Conservation (phyloP, 176 grass and related monocot species). For the Cenchrus fungigraminus region DNA sequence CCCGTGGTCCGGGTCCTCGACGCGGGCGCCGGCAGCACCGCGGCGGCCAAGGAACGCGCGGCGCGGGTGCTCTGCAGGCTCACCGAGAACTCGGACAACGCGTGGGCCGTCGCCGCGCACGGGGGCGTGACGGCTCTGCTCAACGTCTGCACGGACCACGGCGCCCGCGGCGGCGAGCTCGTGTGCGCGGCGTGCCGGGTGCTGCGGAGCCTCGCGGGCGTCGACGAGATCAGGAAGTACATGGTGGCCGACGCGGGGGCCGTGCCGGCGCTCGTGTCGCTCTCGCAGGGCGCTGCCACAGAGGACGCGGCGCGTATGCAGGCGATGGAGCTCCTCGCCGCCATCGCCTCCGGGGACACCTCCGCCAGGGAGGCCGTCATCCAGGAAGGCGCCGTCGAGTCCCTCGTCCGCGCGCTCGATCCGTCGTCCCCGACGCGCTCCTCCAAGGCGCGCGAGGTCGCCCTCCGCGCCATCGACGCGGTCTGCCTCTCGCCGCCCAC, state of each 20-base stretch:
- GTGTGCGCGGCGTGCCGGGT: conserved; percentile 62
- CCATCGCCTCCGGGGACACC: conserved; percentile 51
- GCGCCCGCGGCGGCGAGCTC: conserved; percentile 43
- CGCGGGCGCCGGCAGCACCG: background rate
- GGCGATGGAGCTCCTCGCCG: conserved; percentile 64
- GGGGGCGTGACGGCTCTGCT: conserved; percentile 76
- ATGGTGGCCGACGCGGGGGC: conserved; percentile 71
- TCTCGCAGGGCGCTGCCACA: conserved; percentile 37
- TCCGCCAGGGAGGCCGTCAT: conserved; percentile 24
- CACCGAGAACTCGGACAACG: conserved; percentile 89
- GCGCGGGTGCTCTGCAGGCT: conserved; percentile 67
- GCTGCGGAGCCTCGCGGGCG: conserved; percentile 67
- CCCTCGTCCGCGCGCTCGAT: conserved; percentile 59
- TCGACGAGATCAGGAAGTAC: conserved; percentile 84
- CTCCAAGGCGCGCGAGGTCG: conserved; percentile 75
- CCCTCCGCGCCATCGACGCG: conserved; percentile 60
- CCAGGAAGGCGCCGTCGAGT: conserved; percentile 49
- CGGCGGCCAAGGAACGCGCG: conserved; percentile 56
- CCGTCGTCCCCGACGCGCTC: conserved; percentile 38
- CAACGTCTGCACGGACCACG: conserved; percentile 52
- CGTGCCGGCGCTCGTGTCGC: conserved; percentile 55
- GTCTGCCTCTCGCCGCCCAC: conserved; percentile 56
- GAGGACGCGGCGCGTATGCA: conserved; percentile 70
- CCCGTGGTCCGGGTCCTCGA: conserved; percentile 67
- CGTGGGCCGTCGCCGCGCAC: conserved; percentile 88